These are phyloP conservation scores for Pestalotiopsis sp. DNA, from an alignment of 2,329 filamentous ascomycete genomes.

Conservation along the genomic window DNA sequence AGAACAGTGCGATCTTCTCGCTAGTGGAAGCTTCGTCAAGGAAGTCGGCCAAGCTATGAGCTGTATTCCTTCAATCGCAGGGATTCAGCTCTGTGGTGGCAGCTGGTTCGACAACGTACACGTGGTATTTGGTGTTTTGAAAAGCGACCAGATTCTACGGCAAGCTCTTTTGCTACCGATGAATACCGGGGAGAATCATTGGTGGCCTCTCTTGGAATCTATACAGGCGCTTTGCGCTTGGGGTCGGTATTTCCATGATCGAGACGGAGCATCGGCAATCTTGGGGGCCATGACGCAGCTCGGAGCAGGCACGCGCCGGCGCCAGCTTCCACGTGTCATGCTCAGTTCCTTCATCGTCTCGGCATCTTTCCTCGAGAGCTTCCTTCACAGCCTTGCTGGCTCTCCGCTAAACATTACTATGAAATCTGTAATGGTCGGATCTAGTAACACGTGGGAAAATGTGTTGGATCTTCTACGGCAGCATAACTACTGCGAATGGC, in stretches of 20 bases:
- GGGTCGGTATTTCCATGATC: not conserved
- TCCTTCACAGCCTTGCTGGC: not conserved
- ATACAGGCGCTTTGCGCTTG: not conserved
- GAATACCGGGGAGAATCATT: not conserved
- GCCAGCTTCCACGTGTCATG: not conserved
- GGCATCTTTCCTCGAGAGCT: not conserved
- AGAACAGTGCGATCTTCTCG: not conserved
- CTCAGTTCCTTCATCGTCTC: not conserved
- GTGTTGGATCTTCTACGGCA: not conserved
- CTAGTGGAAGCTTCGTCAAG: not conserved
- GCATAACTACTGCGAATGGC: not conserved
- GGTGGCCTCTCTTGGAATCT: not conserved
- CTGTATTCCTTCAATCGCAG: not conserved
- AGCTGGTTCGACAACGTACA: conserved; percentile 3
- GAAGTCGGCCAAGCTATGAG: not conserved
- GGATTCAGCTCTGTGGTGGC: not conserved
- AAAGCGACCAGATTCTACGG: not conserved
- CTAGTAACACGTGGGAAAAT: not conserved
- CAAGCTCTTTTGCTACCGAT: conserved; percentile 1
- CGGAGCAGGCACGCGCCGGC: not conserved
- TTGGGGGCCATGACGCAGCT: not conserved
- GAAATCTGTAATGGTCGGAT: not conserved
- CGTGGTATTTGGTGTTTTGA: not conserved
- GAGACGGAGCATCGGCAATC: not conserved
- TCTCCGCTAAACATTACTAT: not conserved